Conservation (phyloP, 2,329 filamentous ascomycete species). For the Gremmenia infestans region DNA sequence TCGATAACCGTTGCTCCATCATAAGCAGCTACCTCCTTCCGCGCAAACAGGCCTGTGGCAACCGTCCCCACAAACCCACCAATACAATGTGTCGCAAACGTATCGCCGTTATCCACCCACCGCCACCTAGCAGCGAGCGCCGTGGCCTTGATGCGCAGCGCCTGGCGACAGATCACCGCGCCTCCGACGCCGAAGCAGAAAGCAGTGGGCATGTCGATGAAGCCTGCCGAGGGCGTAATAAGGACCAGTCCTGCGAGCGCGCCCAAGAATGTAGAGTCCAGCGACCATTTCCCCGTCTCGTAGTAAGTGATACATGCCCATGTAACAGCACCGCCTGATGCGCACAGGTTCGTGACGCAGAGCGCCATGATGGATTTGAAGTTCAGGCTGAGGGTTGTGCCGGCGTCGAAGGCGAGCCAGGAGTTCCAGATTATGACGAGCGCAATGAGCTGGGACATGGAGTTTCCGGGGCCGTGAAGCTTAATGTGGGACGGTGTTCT, state of each 20-base stretch:
- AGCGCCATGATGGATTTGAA: conserved; percentile 85
- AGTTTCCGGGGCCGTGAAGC: conserved; percentile 67
- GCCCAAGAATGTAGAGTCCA: conserved; percentile 90
- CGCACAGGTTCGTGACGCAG: conserved; percentile 82
- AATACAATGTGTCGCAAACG: conserved; percentile 50
- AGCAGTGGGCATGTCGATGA: conserved; percentile 62
- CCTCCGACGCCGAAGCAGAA: conserved; percentile 54
- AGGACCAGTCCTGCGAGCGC: conserved; percentile 84
- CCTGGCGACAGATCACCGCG: conserved; percentile 51
- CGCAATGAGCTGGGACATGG: conserved; percentile 67
- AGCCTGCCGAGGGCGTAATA: conserved; percentile 84
- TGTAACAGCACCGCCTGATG: conserved; percentile 43
- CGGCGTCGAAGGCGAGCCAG: conserved; percentile 96
- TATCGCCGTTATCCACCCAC: conserved; percentile 52
- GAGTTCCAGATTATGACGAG: conserved; percentile 84
- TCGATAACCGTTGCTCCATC: conserved; percentile 43
- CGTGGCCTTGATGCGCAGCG: conserved; percentile 48
- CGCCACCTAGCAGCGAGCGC: conserved; percentile 40
- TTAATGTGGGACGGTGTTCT: conserved; percentile 40
- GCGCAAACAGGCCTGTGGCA: conserved; percentile 45
- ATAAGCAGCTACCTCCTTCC: conserved; percentile 45
- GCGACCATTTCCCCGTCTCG: conserved; percentile 85
- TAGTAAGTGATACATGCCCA: conserved; percentile 50
- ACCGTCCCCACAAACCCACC: conserved; percentile 47
- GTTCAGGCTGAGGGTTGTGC: conserved; percentile 75